Base-by-base conservation (phyloP, 306 rosid genomes). In the Phaseolus lunatus region DNA sequence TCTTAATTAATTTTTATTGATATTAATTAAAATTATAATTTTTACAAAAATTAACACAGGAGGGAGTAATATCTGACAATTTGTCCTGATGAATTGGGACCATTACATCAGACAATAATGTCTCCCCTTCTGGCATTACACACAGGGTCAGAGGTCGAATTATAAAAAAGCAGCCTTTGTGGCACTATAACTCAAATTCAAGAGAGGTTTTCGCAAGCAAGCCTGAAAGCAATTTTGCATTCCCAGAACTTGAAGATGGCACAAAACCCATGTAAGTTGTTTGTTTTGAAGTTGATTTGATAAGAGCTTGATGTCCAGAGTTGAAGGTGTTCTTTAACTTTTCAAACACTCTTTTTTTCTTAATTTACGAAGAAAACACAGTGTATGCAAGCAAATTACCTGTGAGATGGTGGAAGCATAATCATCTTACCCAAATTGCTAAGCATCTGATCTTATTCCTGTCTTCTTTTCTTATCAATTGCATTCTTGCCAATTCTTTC, bases 171-270 rank as follows among this genome's bases (percentile, higher is more conserved):
- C 35, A 23, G 63, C 3, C 33, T 23, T 27, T 59, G 37, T 26
- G 19, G 19, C 20, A 26, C 35, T 23, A 7, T 10, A 2, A 23
- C 63, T 11, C 63, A 24, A 57, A 57, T 57, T 57, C 63, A 12
- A 10, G 8, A 24, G 35, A 57, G n/a, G 18, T 59, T 59, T n/a
- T 27, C 66, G 20, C 41, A 29, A 43, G 48, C 47, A 43, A 59
- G 41, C 41, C 15, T 10, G 48, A 15, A 3, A 59, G 20, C 20
- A 4, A 11, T 13, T 59, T 59, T 12, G 3, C 35, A 57, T 57
- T 57, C 16, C 66, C 66, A 59, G 66, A 59, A 59, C 41, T 27
- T 27, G 41, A 59, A 27, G 20, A 59, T 59, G 66, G 66, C 66
- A 59, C 20, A 27, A 59, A 59, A 59, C 43, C 39, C 66, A 27